Evolutionary conservation across 306 rosid genomes (phyloP), one percentile per base, ranked within the genome.

Genomic region (Cajanus cajan): DNA sequence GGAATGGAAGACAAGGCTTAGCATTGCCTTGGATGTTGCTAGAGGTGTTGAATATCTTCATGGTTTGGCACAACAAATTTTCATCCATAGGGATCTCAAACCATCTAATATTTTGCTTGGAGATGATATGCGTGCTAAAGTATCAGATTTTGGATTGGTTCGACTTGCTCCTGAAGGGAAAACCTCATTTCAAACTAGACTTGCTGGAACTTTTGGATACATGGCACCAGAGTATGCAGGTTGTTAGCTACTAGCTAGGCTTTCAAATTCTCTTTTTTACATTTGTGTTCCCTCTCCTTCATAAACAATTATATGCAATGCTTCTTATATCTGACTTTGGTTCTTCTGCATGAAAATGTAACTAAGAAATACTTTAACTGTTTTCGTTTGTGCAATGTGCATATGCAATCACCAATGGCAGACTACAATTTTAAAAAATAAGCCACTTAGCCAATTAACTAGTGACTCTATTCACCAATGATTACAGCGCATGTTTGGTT

Each of bases 211-310:
- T 50, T 95, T 95, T 68, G 99, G 99, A 10, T 95, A 95, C 80
- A 82, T 95, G 70, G 97, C 98, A 34, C 99, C 99, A 7, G 99
- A 95, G 52, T 95, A 95, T 78, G 99, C 98, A 64, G 93, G 99
- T 93, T 16, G n/a, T 1, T 63, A 80, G 4, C 1, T 5, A 58
- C 1, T 63, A 80, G 4, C 1, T 5, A 58, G 31, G 2, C 2
- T 28, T 62, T 68, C 37, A 11, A 41, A 21, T 45, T 52, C 2
- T 31, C 8, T 36, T 76, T 11, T 18, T 1, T 12, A 31, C 4
- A 54, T 2, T 36, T 25, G 18, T 40, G 36, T 44, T 62, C n/a
- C 18, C 10, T 24, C 4, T 16, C 12, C 0, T 25, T 0, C 19
- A 44, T 54, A 68, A 41, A 34, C 0, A 9, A 34, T 19, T 4